phyloP scores from a whole-genome alignment of 257 asterid genomes.

The Solanum peruvianum region DNA sequence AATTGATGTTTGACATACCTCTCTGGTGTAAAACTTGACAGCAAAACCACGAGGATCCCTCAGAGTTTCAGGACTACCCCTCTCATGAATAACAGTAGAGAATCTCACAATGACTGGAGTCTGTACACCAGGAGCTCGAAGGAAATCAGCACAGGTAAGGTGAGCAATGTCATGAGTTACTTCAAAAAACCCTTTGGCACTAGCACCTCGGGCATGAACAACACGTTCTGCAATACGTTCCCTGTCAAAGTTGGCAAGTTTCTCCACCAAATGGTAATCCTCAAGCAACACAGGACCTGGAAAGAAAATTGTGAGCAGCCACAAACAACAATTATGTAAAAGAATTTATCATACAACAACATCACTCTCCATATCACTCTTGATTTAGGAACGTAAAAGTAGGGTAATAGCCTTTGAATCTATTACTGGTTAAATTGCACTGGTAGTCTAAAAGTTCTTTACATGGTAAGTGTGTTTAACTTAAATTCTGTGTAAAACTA shows the following conservation, averaged over 20 bases:
- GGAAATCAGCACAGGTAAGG: conserved; percentile 31
- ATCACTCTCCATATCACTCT: background rate
- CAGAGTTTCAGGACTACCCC: conserved; percentile 29
- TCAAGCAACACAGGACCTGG: conserved; percentile 26
- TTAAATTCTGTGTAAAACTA: background rate
- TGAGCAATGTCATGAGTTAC: conserved; percentile 22
- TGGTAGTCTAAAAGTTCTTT: background rate
- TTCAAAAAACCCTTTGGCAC: conserved; percentile 31
- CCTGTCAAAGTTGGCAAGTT: conserved; percentile 29
- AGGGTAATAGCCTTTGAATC: background rate
- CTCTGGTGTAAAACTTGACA: conserved; percentile 33
- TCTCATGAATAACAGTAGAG: conserved; percentile 26
- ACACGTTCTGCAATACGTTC: conserved; percentile 31
- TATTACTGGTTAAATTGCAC: background rate
- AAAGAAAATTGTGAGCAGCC: background rate
- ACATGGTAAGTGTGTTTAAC: background rate
- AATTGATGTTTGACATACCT: conserved; percentile 6
- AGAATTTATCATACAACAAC: background rate
- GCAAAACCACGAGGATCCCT: conserved; percentile 34
- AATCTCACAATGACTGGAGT: conserved; percentile 29
- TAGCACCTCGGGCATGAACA: conserved; percentile 35
- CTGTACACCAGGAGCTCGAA: conserved; percentile 26
- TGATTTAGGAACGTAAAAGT: background rate
- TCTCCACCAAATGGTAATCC: conserved; percentile 33
- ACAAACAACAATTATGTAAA: background rate